These are phyloP conservation scores for Aspergillus ibericus DNA, from an alignment of 2,329 filamentous ascomycete species.

Conservation along the genomic window DNA sequence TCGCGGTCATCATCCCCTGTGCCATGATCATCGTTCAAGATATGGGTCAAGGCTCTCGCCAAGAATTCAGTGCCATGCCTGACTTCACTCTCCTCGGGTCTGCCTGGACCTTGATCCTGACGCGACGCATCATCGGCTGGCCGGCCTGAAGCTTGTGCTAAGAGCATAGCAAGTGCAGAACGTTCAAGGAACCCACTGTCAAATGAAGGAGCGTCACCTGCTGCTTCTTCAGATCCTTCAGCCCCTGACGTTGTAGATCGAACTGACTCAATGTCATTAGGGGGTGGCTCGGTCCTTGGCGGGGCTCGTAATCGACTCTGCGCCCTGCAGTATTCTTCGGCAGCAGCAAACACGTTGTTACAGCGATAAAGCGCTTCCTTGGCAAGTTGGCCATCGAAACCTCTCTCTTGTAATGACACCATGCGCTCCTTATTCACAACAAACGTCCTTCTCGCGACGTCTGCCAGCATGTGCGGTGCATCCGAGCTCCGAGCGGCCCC, in stretches of 20 bases:
- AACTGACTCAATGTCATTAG: slow-evolving; percentile 51
- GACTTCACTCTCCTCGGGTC: slow-evolving; percentile 30
- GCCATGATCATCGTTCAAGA: slow-evolving; percentile 36
- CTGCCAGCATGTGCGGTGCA: slow-evolving; percentile 51
- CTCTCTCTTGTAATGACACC: slow-evolving; percentile 45
- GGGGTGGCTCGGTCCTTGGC: slow-evolving; percentile 66
- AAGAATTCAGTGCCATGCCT: slow-evolving; percentile 38
- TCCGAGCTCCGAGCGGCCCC: slow-evolving; percentile 64
- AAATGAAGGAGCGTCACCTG: slow-evolving; percentile 29
- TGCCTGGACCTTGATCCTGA: slow-evolving; percentile 23
- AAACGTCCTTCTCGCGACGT: slow-evolving; percentile 53
- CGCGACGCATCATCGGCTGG: slow-evolving; percentile 24
- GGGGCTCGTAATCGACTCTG: slow-evolving; percentile 60
- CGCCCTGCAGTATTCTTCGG: slow-evolving; percentile 73
- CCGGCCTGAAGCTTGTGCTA: slow-evolving; percentile 32
- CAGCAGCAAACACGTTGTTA: slow-evolving; percentile 61
- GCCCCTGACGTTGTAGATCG: slow-evolving; percentile 28
- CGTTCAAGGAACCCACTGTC: slow-evolving; percentile 28
- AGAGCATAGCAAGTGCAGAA: slow-evolving; percentile 36
- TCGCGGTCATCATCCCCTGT: slow-evolving; percentile 25
- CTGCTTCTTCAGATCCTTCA: slow-evolving; percentile 32
- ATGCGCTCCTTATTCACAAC: slow-evolving; percentile 52
- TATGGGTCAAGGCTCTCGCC: slow-evolving; percentile 45
- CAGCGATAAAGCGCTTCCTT: slow-evolving; percentile 81
- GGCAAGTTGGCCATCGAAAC: slow-evolving; percentile 62